Conservation (phyloP, 2,329 filamentous ascomycete species). For the Talaromyces sp. region DNA sequence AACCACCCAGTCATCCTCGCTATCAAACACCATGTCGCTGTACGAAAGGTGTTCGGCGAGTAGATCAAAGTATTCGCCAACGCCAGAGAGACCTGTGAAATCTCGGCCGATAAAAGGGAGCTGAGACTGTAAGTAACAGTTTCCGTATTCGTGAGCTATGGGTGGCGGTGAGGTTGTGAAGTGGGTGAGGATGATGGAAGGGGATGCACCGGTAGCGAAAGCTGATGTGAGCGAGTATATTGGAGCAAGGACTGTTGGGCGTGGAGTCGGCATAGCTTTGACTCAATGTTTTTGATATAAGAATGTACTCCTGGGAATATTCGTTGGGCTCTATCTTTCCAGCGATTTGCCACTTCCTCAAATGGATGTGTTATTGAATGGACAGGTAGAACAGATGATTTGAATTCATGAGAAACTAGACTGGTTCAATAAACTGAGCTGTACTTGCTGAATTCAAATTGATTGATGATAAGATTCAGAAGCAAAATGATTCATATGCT, state of each 20-base stretch:
- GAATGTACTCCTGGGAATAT: not conserved
- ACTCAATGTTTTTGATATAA: not conserved
- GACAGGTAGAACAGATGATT: not conserved
- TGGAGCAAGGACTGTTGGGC: slow-evolving; percentile 18
- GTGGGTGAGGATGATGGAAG: slow-evolving; percentile 20
- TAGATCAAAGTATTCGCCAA: slow-evolving; percentile 32
- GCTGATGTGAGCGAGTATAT: slow-evolving; percentile 24
- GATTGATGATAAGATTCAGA: not conserved
- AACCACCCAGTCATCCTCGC: slow-evolving; percentile 30
- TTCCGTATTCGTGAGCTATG: slow-evolving; percentile 35
- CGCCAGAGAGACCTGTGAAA: slow-evolving; percentile 31
- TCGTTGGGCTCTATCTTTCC: not conserved
- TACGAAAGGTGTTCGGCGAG: slow-evolving; percentile 26
- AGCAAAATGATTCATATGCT: not conserved
- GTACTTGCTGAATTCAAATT: not conserved
- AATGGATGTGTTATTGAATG: not conserved
- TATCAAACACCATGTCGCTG: slow-evolving; percentile 32
- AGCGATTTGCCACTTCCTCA: not conserved
- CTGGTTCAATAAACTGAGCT: not conserved
- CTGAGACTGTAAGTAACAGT: slow-evolving; percentile 19
- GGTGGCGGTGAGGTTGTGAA: slow-evolving; percentile 26
- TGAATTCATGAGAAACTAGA: not conserved
- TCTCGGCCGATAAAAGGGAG: slow-evolving; percentile 38
- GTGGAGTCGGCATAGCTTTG: slow-evolving; percentile 8
- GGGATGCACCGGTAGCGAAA: slow-evolving; percentile 23